Percentiles rank a stretch among this genome's conserved stretches.
Evolutionary conservation across 2,329 filamentous ascomycete genomes (phyloP).

Genomic region (Leptographium radiaticola): DNA sequence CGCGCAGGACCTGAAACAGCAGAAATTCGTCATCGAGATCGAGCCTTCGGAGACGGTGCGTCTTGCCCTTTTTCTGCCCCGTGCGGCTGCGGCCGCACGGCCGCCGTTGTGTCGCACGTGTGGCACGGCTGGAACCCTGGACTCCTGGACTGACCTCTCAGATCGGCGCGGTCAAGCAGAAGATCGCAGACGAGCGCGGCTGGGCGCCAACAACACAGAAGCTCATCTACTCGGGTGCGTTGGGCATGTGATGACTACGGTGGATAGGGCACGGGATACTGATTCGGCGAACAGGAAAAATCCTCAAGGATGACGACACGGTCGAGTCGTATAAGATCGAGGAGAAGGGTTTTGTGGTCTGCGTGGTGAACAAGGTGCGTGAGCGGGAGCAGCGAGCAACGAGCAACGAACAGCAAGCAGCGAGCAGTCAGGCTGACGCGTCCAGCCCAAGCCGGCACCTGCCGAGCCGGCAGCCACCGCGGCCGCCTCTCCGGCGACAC

Average conservation of each 20-base stretch:
- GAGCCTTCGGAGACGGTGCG: slow-evolving; percentile 85
- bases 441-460: slow-evolving; percentile 55
- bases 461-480: slow-evolving; percentile 16
- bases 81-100: too few relatives aligned
- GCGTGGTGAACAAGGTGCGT: slow-evolving; percentile 88
- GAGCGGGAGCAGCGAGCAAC: background rate
- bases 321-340: slow-evolving; percentile 97
- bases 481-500: slow-evolving; percentile 31
- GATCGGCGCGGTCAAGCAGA: slow-evolving; percentile 85
- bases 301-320: slow-evolving; percentile 93
- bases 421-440: slow-evolving; percentile 12
- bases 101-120: background rate
- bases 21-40: slow-evolving; percentile 94
- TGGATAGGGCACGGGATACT: too few relatives aligned
- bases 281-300: slow-evolving; percentile 57
- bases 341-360: slow-evolving; percentile 98
- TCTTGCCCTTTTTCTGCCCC: background rate
- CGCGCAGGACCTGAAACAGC: slow-evolving; percentile 88
- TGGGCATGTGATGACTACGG: background rate
- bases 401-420: background rate
- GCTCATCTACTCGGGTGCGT: slow-evolving; percentile 91
- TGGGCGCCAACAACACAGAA: slow-evolving; percentile 88
- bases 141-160: slow-evolving; percentile 30
- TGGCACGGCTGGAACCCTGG: background rate
- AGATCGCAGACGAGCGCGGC: slow-evolving; percentile 83